Percentiles rank a stretch among this genome's conserved stretches.
Conservation (phyloP, 371 early-diverging fungal species). For the Smittium culicis region DNA sequence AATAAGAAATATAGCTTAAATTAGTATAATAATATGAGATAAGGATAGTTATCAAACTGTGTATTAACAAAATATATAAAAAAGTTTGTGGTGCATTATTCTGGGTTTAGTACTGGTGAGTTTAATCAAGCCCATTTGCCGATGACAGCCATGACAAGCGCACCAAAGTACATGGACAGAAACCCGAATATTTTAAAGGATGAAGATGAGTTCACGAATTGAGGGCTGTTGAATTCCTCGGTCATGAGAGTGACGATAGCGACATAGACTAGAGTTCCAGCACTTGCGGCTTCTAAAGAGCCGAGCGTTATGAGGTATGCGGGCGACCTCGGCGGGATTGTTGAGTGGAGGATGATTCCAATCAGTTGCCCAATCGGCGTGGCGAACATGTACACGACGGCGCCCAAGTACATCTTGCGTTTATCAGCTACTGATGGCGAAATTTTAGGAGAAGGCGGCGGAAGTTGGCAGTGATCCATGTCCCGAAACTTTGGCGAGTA, state of each 20-base stretch:
- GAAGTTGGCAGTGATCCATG: conserved; percentile 1
- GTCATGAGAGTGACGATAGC: conserved; percentile 57
- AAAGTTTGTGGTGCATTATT: too few species aligned
- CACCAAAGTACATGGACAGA: conserved; percentile 46
- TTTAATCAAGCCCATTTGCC: conserved; percentile 68
- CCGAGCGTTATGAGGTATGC: conserved; percentile 51
- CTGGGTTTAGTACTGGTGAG: too few species aligned
- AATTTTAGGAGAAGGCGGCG: conserved; percentile 13
- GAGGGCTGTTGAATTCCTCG: conserved; percentile 45
- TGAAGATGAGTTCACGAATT: conserved; percentile 23
- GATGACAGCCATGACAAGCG: conserved; percentile 53
- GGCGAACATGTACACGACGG: conserved; percentile 36
- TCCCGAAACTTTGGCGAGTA: background rate
- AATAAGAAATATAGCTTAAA: too few species aligned
- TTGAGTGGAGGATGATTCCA: conserved; percentile 48
- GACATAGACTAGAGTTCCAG: conserved; percentile 67
- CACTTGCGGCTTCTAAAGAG: conserved; percentile 54
- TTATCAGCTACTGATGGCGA: too few species aligned
- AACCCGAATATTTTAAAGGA: conserved; percentile 18
- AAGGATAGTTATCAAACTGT: too few species aligned
- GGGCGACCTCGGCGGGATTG: conserved; percentile 40
- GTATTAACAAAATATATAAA: too few species aligned
- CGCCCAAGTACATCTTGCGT: conserved; percentile 34
- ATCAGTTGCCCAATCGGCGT: conserved; percentile 67
- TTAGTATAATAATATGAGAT: too few species aligned